Conservation (phyloP, 306 rosid genomes). For the Fagus crenata region DNA sequence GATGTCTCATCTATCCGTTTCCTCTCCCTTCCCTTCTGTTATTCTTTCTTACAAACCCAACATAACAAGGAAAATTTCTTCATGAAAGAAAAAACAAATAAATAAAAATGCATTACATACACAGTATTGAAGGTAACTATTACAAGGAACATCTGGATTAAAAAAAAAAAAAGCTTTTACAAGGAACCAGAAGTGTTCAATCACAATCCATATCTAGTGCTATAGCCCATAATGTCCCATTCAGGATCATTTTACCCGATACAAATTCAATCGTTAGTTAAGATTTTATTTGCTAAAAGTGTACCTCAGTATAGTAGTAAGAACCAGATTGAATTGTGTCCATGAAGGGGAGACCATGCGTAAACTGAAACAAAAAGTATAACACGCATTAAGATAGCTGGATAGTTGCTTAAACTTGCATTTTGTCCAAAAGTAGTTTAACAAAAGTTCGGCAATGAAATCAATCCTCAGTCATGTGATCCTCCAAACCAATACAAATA, state of each 20-base stretch:
- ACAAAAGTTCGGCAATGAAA: background rate
- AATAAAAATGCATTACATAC: too few relatives aligned
- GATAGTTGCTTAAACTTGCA: constrained; percentile 1
- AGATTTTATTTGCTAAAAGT: constrained; percentile 1
- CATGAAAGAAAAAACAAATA: background rate
- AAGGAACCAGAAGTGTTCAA: background rate
- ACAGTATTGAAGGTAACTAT: constrained; percentile 5
- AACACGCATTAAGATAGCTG: constrained; percentile 21
- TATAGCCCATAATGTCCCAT: background rate
- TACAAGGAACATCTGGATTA: background rate
- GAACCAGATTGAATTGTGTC: constrained; percentile 45
- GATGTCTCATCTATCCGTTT: background rate
- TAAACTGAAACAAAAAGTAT: constrained; percentile 40
- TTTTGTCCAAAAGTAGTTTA: background rate
- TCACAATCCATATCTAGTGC: background rate
- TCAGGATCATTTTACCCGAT: constrained; percentile 1
- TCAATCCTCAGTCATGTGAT: background rate
- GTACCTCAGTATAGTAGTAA: constrained; percentile 53
- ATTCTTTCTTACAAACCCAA: background rate
- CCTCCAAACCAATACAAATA: too few relatives aligned
- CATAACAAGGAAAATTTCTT: background rate
- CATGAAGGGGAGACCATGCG: constrained; percentile 37
- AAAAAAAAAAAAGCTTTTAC: background rate
- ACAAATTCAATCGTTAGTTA: background rate
- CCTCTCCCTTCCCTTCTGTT: background rate